phyloP scores from a whole-genome alignment of 2,329 filamentous ascomycete species.

The Colletotrichum lindemuthianum region DNA sequence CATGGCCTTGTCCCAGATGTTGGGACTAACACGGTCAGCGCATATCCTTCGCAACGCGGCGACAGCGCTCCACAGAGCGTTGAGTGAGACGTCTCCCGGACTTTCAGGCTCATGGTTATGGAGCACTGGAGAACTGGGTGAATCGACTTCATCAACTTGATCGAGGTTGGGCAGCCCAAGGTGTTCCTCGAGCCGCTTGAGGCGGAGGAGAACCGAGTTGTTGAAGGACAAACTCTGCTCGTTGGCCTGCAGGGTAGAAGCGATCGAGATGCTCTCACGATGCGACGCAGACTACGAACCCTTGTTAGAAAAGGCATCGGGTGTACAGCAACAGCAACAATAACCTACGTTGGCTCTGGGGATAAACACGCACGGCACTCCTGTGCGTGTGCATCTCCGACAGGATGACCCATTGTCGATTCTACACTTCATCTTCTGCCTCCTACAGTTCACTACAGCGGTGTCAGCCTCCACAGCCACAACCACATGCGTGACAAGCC shows the following conservation, averaged over 20 bases:
- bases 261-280: conserved; percentile 34
- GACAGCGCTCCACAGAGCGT: conserved; percentile 45
- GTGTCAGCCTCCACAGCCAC: conserved; percentile 21
- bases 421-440: conserved; percentile 50
- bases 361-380: conserved; percentile 52
- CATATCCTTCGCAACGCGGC: conserved; percentile 42
- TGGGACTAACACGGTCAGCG: conserved; percentile 38
- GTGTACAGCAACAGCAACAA: background rate
- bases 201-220: conserved; percentile 36
- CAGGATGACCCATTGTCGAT: conserved; percentile 47
- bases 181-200: conserved; percentile 42
- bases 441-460: conserved; percentile 42
- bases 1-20: conserved; percentile 45
- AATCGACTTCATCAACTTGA: conserved; percentile 34
- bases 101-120: conserved; percentile 9
- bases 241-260: conserved; percentile 32
- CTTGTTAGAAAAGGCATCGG: background rate
- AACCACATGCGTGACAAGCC: background rate
- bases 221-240: conserved; percentile 33
- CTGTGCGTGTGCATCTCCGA: conserved; percentile 46
- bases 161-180: conserved; percentile 38
- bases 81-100: conserved; percentile 28
- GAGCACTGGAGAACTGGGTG: background rate
- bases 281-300: conserved; percentile 26
- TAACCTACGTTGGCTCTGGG: conserved; percentile 50